Evolutionary conservation across 768 basidiomycete genomes (phyloP).

Genomic region (Dendrothele bispora): DNA sequence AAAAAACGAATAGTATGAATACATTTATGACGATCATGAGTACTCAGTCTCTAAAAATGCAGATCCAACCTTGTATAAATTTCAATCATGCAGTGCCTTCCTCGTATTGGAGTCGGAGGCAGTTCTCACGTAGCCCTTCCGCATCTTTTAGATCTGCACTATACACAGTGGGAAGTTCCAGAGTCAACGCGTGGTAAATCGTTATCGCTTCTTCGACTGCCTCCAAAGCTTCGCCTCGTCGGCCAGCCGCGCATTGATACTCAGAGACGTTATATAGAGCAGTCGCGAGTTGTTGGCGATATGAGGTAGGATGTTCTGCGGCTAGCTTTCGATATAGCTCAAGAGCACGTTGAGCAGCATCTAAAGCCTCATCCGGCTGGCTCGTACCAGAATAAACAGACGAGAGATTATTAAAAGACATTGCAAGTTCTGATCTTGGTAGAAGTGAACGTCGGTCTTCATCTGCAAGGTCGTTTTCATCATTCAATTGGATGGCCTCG

Average conservation of each 20-base stretch:
- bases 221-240: slow-evolving; percentile 6
- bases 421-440: too few species aligned
- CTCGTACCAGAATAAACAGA: not conserved
- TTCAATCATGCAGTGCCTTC: too few species aligned
- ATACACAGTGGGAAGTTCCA: not conserved
- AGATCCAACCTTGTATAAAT: too few species aligned
- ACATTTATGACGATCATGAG: too few species aligned
- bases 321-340: slow-evolving; percentile 6
- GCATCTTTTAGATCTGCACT: not conserved
- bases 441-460: too few species aligned
- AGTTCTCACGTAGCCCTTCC: too few species aligned
- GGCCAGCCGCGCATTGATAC: slow-evolving; percentile 6
- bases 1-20: too few species aligned
- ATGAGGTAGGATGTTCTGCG: slow-evolving; percentile 1
- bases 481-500: not conserved
- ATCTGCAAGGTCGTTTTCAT: not conserved
- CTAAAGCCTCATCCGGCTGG: slow-evolving; percentile 6
- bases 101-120: too few species aligned
- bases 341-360: slow-evolving; percentile 6
- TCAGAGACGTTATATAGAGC: slow-evolving; percentile 8
- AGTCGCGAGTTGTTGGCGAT: slow-evolving; percentile 4
- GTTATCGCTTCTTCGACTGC: slow-evolving; percentile 4
- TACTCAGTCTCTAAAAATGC: too few species aligned
- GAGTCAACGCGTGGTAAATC: not conserved
- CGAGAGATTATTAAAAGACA: slow-evolving; percentile 8